Percentiles rank a stretch among this genome's conserved stretches.
Evolutionary conservation across 805 yeast genomes (phyloP).

Genomic region (Candida boleticola): DNA sequence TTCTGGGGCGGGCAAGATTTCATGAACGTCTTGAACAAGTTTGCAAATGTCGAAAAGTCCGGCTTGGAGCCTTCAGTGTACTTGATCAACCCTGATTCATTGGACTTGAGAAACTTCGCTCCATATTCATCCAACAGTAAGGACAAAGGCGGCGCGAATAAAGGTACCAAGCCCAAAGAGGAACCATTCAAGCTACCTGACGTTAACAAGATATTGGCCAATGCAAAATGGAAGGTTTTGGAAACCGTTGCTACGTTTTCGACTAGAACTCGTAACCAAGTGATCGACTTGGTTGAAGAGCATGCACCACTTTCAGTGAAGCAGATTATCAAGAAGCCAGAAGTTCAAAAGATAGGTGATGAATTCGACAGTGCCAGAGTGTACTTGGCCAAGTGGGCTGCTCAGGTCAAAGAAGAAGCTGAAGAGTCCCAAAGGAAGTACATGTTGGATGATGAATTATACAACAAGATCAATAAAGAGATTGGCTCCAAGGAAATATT

Average conservation of each 20-base stretch:
- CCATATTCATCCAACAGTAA: slow-evolving; percentile 23
- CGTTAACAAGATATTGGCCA: slow-evolving; percentile 51
- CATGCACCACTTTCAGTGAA: slow-evolving; percentile 61
- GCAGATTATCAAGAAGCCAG: slow-evolving; percentile 68
- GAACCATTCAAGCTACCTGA: slow-evolving; percentile 29
- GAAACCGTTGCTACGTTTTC: slow-evolving; percentile 82
- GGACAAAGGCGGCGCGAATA: slow-evolving; percentile 5
- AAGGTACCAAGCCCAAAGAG: slow-evolving; percentile 4
- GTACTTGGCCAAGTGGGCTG: slow-evolving; percentile 95
- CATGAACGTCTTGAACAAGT: slow-evolving; percentile 48
- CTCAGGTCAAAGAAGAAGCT: slow-evolving; percentile 89
- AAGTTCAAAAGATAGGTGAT: slow-evolving; percentile 74
- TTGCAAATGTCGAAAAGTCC: slow-evolving; percentile 65
- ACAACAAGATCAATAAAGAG: slow-evolving; percentile 56
- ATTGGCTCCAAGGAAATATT: slow-evolving; percentile 57
- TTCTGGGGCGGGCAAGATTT: slow-evolving; percentile 95
- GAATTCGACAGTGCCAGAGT: slow-evolving; percentile 93
- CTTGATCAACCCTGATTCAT: slow-evolving; percentile 74
- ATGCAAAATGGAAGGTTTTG: slow-evolving; percentile 83
- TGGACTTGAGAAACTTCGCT: slow-evolving; percentile 59
- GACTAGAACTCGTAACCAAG: slow-evolving; percentile 44
- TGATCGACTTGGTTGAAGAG: slow-evolving; percentile 62
- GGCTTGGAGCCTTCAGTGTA: slow-evolving; percentile 69
- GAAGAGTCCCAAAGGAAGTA: slow-evolving; percentile 53
- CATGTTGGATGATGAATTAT: slow-evolving; percentile 58